Conservation (phyloP, 2,329 filamentous ascomycete species). For the Xylariomycetidae sp. region DNA sequence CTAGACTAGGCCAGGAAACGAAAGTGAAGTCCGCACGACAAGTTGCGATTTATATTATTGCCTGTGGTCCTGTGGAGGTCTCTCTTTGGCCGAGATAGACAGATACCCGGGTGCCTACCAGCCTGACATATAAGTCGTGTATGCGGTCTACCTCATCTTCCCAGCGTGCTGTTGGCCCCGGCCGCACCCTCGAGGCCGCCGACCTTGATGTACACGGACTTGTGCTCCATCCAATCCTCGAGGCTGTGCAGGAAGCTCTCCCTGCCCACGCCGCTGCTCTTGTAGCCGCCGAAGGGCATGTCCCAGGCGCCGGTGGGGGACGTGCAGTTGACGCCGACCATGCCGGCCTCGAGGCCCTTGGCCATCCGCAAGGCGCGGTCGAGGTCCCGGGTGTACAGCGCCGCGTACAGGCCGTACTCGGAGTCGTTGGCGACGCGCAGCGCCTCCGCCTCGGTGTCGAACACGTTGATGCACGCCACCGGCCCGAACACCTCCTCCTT, state of each 20-base stretch:
- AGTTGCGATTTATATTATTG: too few species aligned
- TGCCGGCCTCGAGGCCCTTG: constrained; percentile 51
- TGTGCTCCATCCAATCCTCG: background rate
- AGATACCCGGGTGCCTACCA: too few species aligned
- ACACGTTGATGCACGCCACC: constrained; percentile 52
- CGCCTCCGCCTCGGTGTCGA: constrained; percentile 51
- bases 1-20: too few species aligned
- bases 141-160: too few species aligned
- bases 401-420: constrained; percentile 49
- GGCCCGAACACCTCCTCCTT: constrained; percentile 61
- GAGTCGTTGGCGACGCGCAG: constrained; percentile 49
- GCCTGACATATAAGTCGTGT: too few species aligned
- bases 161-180: background rate
- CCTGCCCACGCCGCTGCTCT: constrained; percentile 12
- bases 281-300: constrained; percentile 37
- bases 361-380: constrained; percentile 37
- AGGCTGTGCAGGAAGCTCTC: background rate
- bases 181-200: background rate
- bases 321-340: constrained; percentile 52
- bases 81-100: too few species aligned
- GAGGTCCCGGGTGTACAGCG: constrained; percentile 49
- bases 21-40: too few species aligned
- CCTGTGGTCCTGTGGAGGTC: too few species aligned
- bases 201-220: background rate
- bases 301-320: constrained; percentile 31